Evolutionary conservation across 306 rosid species (phyloP).

Genomic region (Vicia villosa): DNA sequence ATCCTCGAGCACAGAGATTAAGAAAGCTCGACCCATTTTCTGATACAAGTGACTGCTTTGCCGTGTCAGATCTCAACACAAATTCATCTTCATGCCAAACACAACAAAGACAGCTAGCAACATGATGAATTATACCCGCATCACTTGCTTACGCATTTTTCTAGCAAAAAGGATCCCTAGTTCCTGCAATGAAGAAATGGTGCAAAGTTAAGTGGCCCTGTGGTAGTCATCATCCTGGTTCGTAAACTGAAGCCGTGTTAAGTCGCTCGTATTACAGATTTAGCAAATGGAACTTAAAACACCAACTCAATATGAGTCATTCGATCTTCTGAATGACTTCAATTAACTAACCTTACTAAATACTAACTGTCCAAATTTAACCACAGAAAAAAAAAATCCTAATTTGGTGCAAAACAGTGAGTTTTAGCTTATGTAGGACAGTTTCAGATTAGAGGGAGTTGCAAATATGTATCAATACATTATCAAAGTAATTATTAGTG

Average conservation of each 20-base stretch:
- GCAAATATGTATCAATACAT: slow-evolving; percentile 38
- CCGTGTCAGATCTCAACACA: slow-evolving; percentile 32
- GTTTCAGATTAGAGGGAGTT: slow-evolving; percentile 31
- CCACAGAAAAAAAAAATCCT: not conserved
- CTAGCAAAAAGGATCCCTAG: not conserved
- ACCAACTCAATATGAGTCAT: not conserved
- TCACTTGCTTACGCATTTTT: slow-evolving; percentile 33
- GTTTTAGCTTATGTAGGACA: slow-evolving; percentile 22
- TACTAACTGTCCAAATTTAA: not conserved
- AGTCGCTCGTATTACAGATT: not conserved
- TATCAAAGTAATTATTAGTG: slow-evolving; percentile 20
- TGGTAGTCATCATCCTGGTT: not conserved
- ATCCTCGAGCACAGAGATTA: slow-evolving; percentile 57
- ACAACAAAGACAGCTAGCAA: slow-evolving; percentile 31
- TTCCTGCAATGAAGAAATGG: not conserved
- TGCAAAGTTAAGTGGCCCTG: not conserved
- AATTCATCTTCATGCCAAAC: slow-evolving; percentile 36
- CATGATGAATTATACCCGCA: slow-evolving; percentile 31
- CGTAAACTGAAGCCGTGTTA: not conserved
- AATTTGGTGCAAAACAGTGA: slow-evolving; percentile 6
- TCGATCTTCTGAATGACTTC: not conserved
- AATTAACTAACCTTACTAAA: not conserved
- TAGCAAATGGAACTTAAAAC: not conserved
- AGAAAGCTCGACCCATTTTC: slow-evolving; percentile 38
- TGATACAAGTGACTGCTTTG: slow-evolving; percentile 25